Conservation (phyloP, 2,329 filamentous ascomycete genomes). For the Fusarium heterosporum region DNA sequence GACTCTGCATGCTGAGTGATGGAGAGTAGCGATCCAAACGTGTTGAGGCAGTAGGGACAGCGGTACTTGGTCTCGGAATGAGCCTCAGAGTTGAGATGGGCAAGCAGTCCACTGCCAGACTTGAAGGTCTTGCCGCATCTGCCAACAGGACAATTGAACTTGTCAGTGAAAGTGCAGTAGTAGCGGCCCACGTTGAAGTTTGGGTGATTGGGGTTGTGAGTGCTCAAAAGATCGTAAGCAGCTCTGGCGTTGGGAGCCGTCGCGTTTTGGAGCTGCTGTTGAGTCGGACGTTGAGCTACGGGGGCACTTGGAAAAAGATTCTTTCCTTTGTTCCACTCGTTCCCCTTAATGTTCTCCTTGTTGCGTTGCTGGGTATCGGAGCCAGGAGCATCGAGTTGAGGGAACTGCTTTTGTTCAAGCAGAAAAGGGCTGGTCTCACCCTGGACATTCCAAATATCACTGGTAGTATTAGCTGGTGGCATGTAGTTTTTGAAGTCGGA, state of each 20-base stretch:
- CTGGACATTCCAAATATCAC: not conserved
- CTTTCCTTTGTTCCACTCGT: conserved; percentile 28
- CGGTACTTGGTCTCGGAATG: conserved; percentile 53
- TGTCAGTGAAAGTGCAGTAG: conserved; percentile 55
- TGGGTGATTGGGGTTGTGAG: conserved; percentile 59
- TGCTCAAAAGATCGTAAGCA: conserved; percentile 37
- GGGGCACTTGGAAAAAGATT: conserved; percentile 45
- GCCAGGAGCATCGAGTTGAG: conserved; percentile 17
- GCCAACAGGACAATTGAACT: conserved; percentile 66
- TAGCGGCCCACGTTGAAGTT: conserved; percentile 63
- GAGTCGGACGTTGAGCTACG: conserved; percentile 33
- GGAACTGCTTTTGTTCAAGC: conserved; percentile 34
- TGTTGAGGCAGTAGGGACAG: conserved; percentile 60
- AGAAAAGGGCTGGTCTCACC: conserved; percentile 13
- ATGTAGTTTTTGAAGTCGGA: conserved; percentile 47
- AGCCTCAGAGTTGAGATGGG: conserved; percentile 58
- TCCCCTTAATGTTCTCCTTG: conserved; percentile 19
- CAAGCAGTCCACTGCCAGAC: conserved; percentile 47
- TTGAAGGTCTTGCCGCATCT: conserved; percentile 62
- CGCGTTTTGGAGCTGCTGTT: conserved; percentile 33
- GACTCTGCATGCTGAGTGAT: conserved; percentile 64
- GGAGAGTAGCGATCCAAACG: conserved; percentile 56
- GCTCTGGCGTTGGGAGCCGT: conserved; percentile 26
- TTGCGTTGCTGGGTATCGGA: not conserved
- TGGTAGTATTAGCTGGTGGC: conserved; percentile 10